Evolutionary conservation across 345 rosid species (phyloP), one percentile per base, ranked within the genome.

Genomic region (Pugionium dolabratum): DNA sequence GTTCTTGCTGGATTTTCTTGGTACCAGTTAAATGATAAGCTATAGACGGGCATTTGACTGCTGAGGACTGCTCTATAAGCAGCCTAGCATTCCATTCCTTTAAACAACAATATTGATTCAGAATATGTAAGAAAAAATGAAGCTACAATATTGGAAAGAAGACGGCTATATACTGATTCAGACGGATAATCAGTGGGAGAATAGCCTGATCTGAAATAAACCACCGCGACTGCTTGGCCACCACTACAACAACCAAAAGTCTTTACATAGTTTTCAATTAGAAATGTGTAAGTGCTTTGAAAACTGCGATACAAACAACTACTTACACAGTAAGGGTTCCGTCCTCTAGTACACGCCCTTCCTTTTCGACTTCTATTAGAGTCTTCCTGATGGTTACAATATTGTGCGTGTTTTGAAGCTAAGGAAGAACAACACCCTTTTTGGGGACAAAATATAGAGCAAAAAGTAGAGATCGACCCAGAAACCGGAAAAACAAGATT

Each of bases 1-100:
- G 91, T 76, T 91, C 98, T 80, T 91, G 98, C 69, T 95, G 99
- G 69, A 91, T 79, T 81, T 95, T 95, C 79, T 95, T 95, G 62
- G 92, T 83, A 48, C 97, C 98, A 2, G 88, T 81, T 69, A 95
- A 80, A 82, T 95, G 99, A 83, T 95, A 95, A 65, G 98, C 82
- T 69, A 95, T 89, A 28, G 91, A 87, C 0, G 99, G 99, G 62
- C 91, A 91, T 65, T 89, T 87, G 65, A 95, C 67, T 0, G 99
- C 91, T 55, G 87, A 79, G 27, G 99, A 94, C 75, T 78, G 79
- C 80, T 94, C 99, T 76, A 90, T 78, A 32, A 89, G 83, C 60
- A 82, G 43, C 69, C 98, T 84, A 71, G 92, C 98, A 64, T 84
- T 84, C 99, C 99, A 95, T 78, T 91, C 98, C 98, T 95, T 61